Evolutionary conservation across 164 flowering plant genomes (phyloP).

Genomic region (Stephania cephalantha): DNA sequence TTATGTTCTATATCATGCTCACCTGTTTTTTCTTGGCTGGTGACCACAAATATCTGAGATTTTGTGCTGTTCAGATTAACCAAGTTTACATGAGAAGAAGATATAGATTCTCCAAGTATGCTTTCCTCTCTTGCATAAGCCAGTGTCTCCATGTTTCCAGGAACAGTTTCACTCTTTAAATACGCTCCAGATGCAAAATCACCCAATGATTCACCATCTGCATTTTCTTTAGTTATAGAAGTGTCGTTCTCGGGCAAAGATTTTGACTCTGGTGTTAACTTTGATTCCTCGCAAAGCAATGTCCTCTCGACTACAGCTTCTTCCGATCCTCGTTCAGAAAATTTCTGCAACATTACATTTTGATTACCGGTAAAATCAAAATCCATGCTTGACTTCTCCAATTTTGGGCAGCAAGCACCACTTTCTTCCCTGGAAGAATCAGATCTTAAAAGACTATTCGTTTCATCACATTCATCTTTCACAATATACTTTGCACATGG

Average conservation of each 20-base stretch:
- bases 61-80: slow-evolving; percentile 13
- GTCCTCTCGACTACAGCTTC: slow-evolving; percentile 3
- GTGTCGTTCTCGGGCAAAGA: slow-evolving; percentile 8
- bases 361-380: slow-evolving; percentile 18
- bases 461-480: slow-evolving; percentile 15
- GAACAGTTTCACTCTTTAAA: slow-evolving; percentile 5
- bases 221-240: slow-evolving; percentile 8
- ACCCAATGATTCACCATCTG: neutral
- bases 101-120: slow-evolving; percentile 12
- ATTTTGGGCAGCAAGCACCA: slow-evolving; percentile 20
- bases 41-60: slow-evolving; percentile 18
- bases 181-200: neutral
- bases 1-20: slow-evolving; percentile 11
- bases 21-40: slow-evolving; percentile 19
- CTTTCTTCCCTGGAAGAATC: slow-evolving; percentile 19
- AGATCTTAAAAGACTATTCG: slow-evolving; percentile 9
- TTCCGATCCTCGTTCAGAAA: slow-evolving; percentile 16
- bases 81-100: slow-evolving; percentile 3
- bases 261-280: slow-evolving; percentile 22
- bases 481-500: slow-evolving; percentile 4
- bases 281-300: slow-evolving; percentile 13
- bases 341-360: slow-evolving; percentile 16
- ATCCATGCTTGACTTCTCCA: slow-evolving; percentile 18
- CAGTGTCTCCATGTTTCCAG: slow-evolving; percentile 11
- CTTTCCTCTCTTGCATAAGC: slow-evolving; percentile 16